Conservation (phyloP, 805 yeast species). For the baker's yeast (Saccharomyces cerevisiae) region DNA sequence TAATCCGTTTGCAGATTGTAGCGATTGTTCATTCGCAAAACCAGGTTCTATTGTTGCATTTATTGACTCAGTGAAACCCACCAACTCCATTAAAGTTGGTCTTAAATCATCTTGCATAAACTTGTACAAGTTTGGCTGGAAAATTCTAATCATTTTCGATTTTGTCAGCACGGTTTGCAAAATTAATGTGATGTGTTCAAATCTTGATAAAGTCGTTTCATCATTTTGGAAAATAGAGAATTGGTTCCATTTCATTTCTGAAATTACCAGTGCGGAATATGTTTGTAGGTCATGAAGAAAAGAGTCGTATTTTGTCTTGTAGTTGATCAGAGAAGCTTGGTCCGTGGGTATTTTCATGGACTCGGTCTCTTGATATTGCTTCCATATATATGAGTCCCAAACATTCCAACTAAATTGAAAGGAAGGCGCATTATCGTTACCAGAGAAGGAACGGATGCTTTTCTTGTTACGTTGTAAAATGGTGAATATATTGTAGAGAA, state of each 20-base stretch:
- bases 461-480: neutral
- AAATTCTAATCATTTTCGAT: constrained; percentile 8
- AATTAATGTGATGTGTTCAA: constrained; percentile 5
- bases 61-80: constrained; percentile 1
- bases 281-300: constrained; percentile 13
- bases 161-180: constrained; percentile 10
- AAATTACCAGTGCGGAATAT: constrained; percentile 9
- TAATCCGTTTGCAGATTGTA: neutral
- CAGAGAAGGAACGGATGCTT: neutral
- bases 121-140: constrained; percentile 16
- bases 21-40: neutral
- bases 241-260: constrained; percentile 16
- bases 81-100: neutral
- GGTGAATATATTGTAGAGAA: constrained; percentile 14
- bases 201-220: constrained; percentile 4
- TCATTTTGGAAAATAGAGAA: constrained; percentile 3
- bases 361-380: constrained; percentile 7
- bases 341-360: constrained; percentile 3
- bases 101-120: constrained; percentile 3
- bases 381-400: constrained; percentile 19
- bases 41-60: constrained; percentile 2
- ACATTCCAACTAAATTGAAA: constrained; percentile 8
- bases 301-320: constrained; percentile 12
- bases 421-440: neutral
- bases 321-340: constrained; percentile 6